phyloP scores from a whole-genome alignment of 2,329 filamentous ascomycete genomes.

The Aureobasidium lini region DNA sequence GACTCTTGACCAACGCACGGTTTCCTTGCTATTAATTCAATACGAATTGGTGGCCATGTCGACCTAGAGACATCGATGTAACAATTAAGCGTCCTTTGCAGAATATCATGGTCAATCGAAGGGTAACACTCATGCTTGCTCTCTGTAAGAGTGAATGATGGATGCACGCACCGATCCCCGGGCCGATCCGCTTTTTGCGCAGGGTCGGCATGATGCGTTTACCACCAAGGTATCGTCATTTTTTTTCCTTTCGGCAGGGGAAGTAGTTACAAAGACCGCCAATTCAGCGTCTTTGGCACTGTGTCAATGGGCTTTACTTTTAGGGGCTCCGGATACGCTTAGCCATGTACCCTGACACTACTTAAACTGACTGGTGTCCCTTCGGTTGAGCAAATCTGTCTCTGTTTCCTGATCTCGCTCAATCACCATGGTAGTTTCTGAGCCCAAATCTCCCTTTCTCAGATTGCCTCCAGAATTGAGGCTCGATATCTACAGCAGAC shows the following conservation, averaged over 20 bases:
- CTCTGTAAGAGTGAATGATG: no score
- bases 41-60: no score
- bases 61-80: no score
- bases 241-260: conserved; percentile 3
- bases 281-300: not conserved
- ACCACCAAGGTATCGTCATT: conserved; percentile 4
- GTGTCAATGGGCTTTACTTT: not conserved
- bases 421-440: not conserved
- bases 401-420: not conserved
- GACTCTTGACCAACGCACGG: no score
- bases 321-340: not conserved
- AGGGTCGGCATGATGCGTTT: not conserved
- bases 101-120: no score
- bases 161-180: not conserved
- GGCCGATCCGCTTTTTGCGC: not conserved
- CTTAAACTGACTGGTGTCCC: not conserved
- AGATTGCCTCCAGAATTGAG: conserved; percentile 40
- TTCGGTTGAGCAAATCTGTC: not conserved
- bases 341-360: not conserved
- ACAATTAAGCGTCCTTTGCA: no score
- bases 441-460: conserved; percentile 29
- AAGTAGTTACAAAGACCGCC: not conserved
- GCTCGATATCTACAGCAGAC: conserved; percentile 38
- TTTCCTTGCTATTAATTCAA: no score
- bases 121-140: no score